Conservation (phyloP, 1,284 basidiomycete species). For the Ustilago tritici region DNA sequence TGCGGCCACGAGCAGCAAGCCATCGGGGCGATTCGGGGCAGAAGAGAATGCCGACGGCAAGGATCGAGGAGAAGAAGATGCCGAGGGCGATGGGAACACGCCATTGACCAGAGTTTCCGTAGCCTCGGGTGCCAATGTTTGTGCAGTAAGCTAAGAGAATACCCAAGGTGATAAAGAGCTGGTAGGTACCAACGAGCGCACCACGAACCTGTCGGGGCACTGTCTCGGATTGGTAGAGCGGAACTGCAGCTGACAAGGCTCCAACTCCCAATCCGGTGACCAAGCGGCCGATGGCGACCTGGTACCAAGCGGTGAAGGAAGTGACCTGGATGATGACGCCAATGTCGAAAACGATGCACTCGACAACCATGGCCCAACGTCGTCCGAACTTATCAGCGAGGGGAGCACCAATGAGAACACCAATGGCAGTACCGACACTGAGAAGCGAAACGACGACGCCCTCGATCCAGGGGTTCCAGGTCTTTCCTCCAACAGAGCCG, state of each 20-base stretch:
- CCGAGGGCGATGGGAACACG: constrained; percentile 79
- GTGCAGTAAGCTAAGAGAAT: constrained; percentile 79
- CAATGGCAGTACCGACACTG: constrained; percentile 70
- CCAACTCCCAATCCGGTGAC: constrained; percentile 72
- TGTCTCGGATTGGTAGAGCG: constrained; percentile 80
- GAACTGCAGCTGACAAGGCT: constrained; percentile 78
- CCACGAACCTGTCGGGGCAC: constrained; percentile 83
- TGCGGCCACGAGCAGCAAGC: constrained; percentile 74
- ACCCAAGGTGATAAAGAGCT: constrained; percentile 72
- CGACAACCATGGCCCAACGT: constrained; percentile 78
- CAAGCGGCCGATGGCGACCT: constrained; percentile 76
- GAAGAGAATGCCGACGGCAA: constrained; percentile 78
- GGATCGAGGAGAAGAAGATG: constrained; percentile 78
- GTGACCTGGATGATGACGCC: constrained; percentile 76
- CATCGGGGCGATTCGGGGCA: constrained; percentile 82
- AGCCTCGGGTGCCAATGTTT: constrained; percentile 63
- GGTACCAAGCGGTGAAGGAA: constrained; percentile 66
- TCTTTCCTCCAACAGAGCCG: constrained; percentile 18
- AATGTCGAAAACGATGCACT: constrained; percentile 77
- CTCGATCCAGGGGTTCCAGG: constrained; percentile 66
- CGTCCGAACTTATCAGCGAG: constrained; percentile 78
- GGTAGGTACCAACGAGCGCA: constrained; percentile 77
- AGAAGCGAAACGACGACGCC: constrained; percentile 79
- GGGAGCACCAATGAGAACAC: constrained; percentile 64
- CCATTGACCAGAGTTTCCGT: constrained; percentile 74